These are phyloP conservation scores for Phylloporus sp. DNA, from an alignment of 1,284 basidiomycete species.

Conservation along the genomic window DNA sequence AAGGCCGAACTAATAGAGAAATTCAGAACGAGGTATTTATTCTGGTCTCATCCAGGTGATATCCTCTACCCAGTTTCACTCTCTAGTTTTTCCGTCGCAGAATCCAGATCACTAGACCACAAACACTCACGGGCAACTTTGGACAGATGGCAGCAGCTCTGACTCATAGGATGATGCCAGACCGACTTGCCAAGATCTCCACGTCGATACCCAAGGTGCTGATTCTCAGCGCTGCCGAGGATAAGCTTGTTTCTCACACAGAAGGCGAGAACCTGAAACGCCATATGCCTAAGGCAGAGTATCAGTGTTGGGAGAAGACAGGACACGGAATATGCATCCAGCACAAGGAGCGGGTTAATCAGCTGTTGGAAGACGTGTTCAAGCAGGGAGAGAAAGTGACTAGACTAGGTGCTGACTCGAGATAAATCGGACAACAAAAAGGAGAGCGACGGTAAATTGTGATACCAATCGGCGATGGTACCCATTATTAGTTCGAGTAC, in stretches of 20 bases:
- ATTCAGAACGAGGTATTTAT: background rate
- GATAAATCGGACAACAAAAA: background rate
- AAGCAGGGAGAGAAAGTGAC: conserved; percentile 48
- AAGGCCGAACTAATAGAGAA: conserved; percentile 65
- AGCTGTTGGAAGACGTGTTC: conserved; percentile 59
- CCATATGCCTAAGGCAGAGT: conserved; percentile 73
- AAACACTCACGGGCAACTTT: conserved; percentile 64
- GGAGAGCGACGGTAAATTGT: too few relatives aligned
- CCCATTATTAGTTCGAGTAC: background rate
- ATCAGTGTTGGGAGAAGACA: conserved; percentile 62
- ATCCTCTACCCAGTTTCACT: background rate
- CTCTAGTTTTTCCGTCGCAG: conserved; percentile 46
- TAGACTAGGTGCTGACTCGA: too few relatives aligned
- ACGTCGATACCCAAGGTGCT: conserved; percentile 60
- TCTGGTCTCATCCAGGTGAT: background rate
- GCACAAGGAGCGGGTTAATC: conserved; percentile 54
- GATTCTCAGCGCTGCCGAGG: conserved; percentile 80
- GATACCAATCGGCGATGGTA: background rate
- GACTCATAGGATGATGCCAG: conserved; percentile 66
- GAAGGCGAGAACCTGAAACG: conserved; percentile 64
- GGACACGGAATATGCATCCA: conserved; percentile 76
- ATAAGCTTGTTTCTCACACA: conserved; percentile 65
- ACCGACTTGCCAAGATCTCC: conserved; percentile 60
- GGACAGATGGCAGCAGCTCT: conserved; percentile 78
- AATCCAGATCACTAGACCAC: conserved; percentile 58